These are phyloP conservation scores for Yamadazyma buinensis DNA, from an alignment of 1,139 yeast species.

Conservation along the genomic window DNA sequence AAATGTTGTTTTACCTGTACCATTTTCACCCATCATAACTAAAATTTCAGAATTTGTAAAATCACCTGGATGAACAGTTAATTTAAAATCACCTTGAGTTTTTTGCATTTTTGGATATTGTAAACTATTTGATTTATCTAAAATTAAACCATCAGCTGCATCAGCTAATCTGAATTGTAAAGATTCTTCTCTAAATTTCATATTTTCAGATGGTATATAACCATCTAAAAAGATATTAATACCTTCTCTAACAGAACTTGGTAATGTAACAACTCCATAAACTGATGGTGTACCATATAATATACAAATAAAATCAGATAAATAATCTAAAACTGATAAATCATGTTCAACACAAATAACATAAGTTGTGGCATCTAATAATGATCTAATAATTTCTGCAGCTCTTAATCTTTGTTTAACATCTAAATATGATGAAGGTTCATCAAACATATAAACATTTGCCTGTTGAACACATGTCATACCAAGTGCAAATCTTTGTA, in stretches of 20 bases:
- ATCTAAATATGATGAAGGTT: conserved; percentile 96
- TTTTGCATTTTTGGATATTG: conserved; percentile 77
- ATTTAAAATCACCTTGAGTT: conserved; percentile 94
- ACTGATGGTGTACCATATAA: conserved; percentile 97
- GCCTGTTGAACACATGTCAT: conserved; percentile 95
- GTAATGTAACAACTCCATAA: conserved; percentile 96
- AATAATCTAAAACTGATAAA: conserved; percentile 91
- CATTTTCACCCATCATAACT: conserved; percentile 99
- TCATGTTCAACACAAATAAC: conserved; percentile 98
- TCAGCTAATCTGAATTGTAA: conserved; percentile 93
- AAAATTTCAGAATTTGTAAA: conserved; percentile 95
- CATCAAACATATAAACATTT: conserved; percentile 97
- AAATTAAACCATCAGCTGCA: conserved; percentile 72
- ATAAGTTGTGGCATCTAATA: conserved; percentile 69
- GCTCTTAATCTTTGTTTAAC: conserved; percentile 98
- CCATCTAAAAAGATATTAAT: conserved; percentile 97
- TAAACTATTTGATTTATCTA: conserved; percentile 78
- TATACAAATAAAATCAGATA: conserved; percentile 94
- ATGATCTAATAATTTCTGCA: conserved; percentile 86
- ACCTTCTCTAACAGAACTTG: conserved; percentile 97
- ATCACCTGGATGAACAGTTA: conserved; percentile 78
- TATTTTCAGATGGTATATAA: conserved; percentile 92
- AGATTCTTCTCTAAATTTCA: conserved; percentile 94
- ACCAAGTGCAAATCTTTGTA: conserved; percentile 97
- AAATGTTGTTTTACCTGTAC: conserved; percentile 98